phyloP scores from a whole-genome alignment of 176 grass and related monocot species.

The Canna indica region DNA sequence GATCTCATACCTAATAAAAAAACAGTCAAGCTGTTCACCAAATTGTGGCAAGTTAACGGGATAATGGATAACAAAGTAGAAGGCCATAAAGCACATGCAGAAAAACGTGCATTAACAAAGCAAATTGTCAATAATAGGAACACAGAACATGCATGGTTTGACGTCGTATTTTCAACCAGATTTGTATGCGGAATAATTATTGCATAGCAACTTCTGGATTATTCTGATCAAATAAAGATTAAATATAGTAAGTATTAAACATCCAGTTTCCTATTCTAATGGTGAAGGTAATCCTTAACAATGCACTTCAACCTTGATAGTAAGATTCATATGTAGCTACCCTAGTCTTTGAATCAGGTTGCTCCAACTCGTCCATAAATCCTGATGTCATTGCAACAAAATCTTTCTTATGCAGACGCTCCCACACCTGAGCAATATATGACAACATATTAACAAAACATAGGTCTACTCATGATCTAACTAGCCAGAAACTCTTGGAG shows the following conservation, averaged over 20 bases:
- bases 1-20: too few relatives aligned
- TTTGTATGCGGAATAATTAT: background rate
- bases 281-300: background rate
- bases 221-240: background rate
- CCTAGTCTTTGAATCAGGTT: constrained; percentile 43
- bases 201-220: background rate
- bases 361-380: constrained; percentile 44
- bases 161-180: background rate
- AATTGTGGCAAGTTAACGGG: too few relatives aligned
- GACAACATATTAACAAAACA: background rate
- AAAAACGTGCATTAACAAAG: too few relatives aligned
- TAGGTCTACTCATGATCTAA: background rate
- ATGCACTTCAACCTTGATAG: constrained; percentile 21
- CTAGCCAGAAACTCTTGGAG: too few relatives aligned
- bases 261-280: background rate
- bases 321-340: constrained; percentile 57
- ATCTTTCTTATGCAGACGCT: constrained; percentile 42
- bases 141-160: too few relatives aligned
- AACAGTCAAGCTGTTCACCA: too few relatives aligned
- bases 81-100: too few relatives aligned
- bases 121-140: too few relatives aligned
- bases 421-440: constrained; percentile 50
- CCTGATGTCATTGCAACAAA: constrained; percentile 59
- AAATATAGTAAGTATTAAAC: background rate
- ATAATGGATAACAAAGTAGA: too few relatives aligned